These are phyloP conservation scores for Phialophora verrucosa DNA, from an alignment of 2,329 filamentous ascomycete genomes.

Conservation along the genomic window DNA sequence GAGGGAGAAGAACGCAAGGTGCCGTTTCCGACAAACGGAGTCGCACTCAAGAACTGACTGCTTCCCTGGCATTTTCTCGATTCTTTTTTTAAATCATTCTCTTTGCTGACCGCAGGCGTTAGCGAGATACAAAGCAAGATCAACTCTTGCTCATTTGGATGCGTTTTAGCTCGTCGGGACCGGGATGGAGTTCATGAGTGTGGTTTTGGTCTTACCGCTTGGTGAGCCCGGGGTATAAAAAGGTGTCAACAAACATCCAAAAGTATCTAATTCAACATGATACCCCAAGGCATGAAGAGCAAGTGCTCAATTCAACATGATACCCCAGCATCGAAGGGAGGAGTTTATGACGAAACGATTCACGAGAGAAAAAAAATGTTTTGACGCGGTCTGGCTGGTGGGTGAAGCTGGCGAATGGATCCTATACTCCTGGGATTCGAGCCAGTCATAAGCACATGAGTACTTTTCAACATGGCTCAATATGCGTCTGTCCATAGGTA, in stretches of 20 bases:
- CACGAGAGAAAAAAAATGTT: constrained; percentile 17
- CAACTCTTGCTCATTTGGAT: constrained; percentile 11
- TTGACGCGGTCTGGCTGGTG: neutral
- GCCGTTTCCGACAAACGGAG: constrained; percentile 28
- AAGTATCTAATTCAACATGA: constrained; percentile 36
- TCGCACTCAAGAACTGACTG: constrained; percentile 17
- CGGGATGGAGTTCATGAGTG: neutral
- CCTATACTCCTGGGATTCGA: neutral
- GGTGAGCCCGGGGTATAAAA: neutral
- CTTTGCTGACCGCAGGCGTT: neutral
- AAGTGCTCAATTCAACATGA: constrained; percentile 8
- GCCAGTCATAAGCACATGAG: neutral
- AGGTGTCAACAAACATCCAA: constrained; percentile 7
- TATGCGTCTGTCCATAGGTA: constrained; percentile 1
- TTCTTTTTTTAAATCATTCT: neutral
- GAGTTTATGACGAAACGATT: constrained; percentile 19
- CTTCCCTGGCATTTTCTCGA: neutral
- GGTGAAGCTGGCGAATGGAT: neutral
- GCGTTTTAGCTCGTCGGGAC: neutral
- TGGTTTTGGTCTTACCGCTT: neutral
- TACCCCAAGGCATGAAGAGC: constrained; percentile 26
- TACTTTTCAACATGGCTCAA: constrained; percentile 9
- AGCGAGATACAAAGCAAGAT: constrained; percentile 5
- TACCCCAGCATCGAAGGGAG: constrained; percentile 3
- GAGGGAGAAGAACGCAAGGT: constrained; percentile 28